A percentile compares a stretch with the other conserved stretches of the same genome.
Conservation (phyloP, 2,329 filamentous ascomycete species). For the Colletotrichum sp. region DNA sequence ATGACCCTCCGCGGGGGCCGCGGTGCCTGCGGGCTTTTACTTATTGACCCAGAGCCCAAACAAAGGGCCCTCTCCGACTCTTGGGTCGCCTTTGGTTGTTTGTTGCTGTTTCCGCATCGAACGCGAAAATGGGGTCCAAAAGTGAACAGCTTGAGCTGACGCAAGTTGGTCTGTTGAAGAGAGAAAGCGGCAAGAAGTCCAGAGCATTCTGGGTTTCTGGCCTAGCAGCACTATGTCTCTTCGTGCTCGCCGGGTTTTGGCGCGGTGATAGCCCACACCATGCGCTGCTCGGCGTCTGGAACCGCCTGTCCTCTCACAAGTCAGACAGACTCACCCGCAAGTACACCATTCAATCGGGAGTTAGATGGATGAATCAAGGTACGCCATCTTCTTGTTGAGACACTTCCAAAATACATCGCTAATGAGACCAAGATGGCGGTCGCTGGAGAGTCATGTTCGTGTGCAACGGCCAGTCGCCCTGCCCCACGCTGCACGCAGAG, state of each 20-base stretch:
- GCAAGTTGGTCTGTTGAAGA: background rate
- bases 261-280: background rate
- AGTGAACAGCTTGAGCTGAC: background rate
- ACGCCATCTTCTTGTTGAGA: background rate
- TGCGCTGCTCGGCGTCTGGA: background rate
- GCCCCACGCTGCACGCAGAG: conserved; percentile 7
- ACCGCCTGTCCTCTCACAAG: background rate
- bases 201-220: background rate
- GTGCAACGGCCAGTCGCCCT: conserved; percentile 13
- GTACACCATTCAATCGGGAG: background rate
- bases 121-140: conserved; percentile 6
- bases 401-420: background rate
- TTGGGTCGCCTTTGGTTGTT: background rate
- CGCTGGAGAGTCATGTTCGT: conserved; percentile 16
- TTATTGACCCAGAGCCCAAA: background rate
- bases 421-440: background rate
- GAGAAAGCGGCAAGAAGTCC: background rate
- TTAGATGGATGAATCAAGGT: conserved; percentile 16
- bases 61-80: background rate
- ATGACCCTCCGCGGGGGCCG: background rate
- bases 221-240: background rate
- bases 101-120: no score
- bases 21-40: background rate
- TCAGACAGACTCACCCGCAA: background rate
- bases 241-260: background rate